Evolutionary conservation across 495 filamentous ascomycete genomes (phyloP).

Genomic region (Trichodelitschia bisporula): DNA sequence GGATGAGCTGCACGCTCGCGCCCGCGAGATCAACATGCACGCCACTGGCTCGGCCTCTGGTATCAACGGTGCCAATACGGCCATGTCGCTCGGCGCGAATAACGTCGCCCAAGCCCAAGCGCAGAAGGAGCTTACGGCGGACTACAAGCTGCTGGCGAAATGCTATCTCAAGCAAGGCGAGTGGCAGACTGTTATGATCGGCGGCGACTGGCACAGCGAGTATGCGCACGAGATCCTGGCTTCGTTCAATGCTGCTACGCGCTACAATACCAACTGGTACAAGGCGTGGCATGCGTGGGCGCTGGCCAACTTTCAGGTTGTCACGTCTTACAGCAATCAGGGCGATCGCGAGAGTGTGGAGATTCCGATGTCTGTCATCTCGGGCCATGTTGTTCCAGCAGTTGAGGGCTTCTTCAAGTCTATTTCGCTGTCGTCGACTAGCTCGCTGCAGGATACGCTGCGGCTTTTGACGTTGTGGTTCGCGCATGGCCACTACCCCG

Average conservation of each 20-base stretch:
- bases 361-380: conserved; percentile 37
- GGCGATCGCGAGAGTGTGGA: conserved; percentile 29
- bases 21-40: conserved; percentile 28
- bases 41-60: conserved; percentile 16
- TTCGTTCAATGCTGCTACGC: conserved; percentile 73
- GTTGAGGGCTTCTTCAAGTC: conserved; percentile 89
- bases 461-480: conserved; percentile 91
- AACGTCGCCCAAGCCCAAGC: conserved; percentile 12
- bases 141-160: conserved; percentile 64
- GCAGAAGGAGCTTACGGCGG: conserved; percentile 23
- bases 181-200: conserved; percentile 65
- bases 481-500: conserved; percentile 62
- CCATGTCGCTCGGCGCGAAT: conserved; percentile 20
- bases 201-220: conserved; percentile 65
- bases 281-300: conserved; percentile 99
- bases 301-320: conserved; percentile 95
- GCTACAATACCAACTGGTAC: conserved; percentile 82
- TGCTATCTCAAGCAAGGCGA: conserved; percentile 89
- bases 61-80: conserved; percentile 17
- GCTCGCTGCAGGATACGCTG: conserved; percentile 85
- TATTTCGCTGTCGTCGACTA: conserved; percentile 70
- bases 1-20: conserved; percentile 37
- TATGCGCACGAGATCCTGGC: conserved; percentile 53
- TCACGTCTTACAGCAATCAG: conserved; percentile 46
- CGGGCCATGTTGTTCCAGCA: conserved; percentile 79